Evolutionary conservation across 176 grass and related monocot genomes (phyloP), one percentile per base, ranked within the genome.

Genomic region (Panicum miliaceum): DNA sequence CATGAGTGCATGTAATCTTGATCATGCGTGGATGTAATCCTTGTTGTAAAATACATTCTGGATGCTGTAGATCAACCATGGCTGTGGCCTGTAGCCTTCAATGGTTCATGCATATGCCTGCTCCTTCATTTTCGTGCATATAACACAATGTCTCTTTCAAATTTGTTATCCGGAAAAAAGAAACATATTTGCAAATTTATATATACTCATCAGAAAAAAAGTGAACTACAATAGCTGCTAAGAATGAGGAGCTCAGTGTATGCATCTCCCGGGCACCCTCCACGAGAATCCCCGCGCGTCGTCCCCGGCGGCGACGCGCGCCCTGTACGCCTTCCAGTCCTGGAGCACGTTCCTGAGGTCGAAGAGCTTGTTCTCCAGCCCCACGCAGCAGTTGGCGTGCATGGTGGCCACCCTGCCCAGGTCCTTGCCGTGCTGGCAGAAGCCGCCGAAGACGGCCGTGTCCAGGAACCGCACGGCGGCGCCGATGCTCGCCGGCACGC

Each of bases 371-470:
- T 90, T 92, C 0, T 79, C 18, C 14, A 94, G 57, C 0, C 94
- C 94, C 11, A 94, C 80, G 22, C 94, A 94, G 43, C 92, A 97
- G 81, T 94, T 94, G 58, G 90, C 92, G 37, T 97, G 92, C 90
- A 97, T 84, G 14, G 85, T 97, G 42, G 48, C 71, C 25, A 97
- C 64, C 84, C 25, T 89, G 0, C 69, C 81, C 0, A 97, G 61
- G 43, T 97, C 92, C 27, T 80, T 75, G 54, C 92, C 88, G 14
- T 76, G 90, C 71, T 92, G 86, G 18, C 94, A 97, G 63, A 94
- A 88, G 0, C 92, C 90, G 0, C 94, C 90, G 10, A 93, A 94
- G 9, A 69, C 43, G 15, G 32, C 65, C 0, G 94, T 97, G 80
- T 92, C 86, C 1, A 97, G 84, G 77, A 97, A 97, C 38, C 82